These are phyloP conservation scores for Anthoceros angustus DNA, from an alignment of 225 moss, liverwort and hornwort genomes.

Conservation along the genomic window DNA sequence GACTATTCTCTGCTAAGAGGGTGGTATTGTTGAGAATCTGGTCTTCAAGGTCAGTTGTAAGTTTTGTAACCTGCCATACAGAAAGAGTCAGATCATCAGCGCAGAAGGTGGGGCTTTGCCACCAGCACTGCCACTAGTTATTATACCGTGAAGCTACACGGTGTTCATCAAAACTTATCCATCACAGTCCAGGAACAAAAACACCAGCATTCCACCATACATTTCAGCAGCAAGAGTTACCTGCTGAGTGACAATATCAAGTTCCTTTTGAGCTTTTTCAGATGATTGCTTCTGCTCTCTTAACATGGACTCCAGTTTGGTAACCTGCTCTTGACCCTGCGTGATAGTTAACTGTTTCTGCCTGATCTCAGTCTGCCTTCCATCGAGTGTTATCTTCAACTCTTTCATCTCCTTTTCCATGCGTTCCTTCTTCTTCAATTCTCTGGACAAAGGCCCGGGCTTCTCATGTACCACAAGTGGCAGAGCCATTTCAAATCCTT, in stretches of 20 bases:
- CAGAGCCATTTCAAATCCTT: background rate
- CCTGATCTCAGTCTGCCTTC: conserved; percentile 43
- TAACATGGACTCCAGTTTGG: conserved; percentile 25
- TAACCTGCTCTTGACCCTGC: conserved; percentile 37
- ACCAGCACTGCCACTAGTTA: too few species aligned
- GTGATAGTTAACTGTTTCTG: conserved; percentile 21
- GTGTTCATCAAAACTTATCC: background rate
- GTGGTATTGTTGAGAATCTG: conserved; percentile 20
- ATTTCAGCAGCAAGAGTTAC: conserved; percentile 12
- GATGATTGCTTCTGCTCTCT: conserved; percentile 34
- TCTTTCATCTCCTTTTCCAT: conserved; percentile 66
- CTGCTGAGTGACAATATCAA: conserved; percentile 48
- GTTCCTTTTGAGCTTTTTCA: conserved; percentile 39
- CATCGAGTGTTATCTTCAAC: conserved; percentile 30
- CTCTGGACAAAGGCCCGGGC: conserved; percentile 18
- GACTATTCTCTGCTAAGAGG: conserved; percentile 22
- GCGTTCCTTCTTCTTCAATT: conserved; percentile 44
- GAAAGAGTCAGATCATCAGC: background rate
- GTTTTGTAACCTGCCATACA: conserved; percentile 15
- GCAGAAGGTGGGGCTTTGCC: too few species aligned
- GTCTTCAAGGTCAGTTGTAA: conserved; percentile 19
- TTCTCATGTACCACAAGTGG: background rate
- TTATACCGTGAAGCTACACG: too few species aligned
- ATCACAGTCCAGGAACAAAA: background rate
- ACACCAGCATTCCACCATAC: background rate